A percentile compares a stretch with the other conserved stretches of the same genome.
Conservation (phyloP, 257 asterid species). For the Nicotiana tomentosiformis region DNA sequence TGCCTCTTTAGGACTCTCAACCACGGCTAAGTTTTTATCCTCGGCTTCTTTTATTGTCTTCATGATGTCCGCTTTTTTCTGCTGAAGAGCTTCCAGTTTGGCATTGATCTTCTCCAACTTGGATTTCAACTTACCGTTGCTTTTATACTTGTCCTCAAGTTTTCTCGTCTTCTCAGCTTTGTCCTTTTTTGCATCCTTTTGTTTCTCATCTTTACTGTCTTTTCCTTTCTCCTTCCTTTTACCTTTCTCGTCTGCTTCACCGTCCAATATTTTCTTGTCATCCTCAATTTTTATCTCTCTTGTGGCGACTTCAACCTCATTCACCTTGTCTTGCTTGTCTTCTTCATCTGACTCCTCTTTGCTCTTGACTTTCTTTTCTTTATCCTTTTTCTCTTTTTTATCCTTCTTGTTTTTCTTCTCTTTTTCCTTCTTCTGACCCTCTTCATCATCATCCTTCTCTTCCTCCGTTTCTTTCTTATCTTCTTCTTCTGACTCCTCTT, state of each 20-base stretch:
- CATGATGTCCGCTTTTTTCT: slow-evolving; percentile 44
- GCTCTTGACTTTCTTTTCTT: neutral
- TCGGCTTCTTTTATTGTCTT: slow-evolving; percentile 49
- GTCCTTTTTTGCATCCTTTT: slow-evolving; percentile 30
- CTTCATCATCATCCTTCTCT: slow-evolving; percentile 9
- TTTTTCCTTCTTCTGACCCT: slow-evolving; percentile 7
- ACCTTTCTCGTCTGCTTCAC: slow-evolving; percentile 18
- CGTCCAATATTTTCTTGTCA: slow-evolving; percentile 12
- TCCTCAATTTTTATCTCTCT: slow-evolving; percentile 43
- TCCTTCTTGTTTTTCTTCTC: slow-evolving; percentile 8
- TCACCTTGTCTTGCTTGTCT: neutral
- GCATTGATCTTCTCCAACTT: slow-evolving; percentile 48
- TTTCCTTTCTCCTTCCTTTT: slow-evolving; percentile 13
- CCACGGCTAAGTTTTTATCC: slow-evolving; percentile 25
- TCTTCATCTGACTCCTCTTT: neutral
- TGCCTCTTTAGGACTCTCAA: slow-evolving; percentile 19
- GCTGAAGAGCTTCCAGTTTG: slow-evolving; percentile 40
- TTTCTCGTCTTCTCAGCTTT: slow-evolving; percentile 55
- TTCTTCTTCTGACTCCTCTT: slow-evolving; percentile 18
- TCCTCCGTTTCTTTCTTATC: slow-evolving; percentile 22
- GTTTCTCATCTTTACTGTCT: slow-evolving; percentile 23
- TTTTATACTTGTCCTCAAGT: slow-evolving; percentile 32
- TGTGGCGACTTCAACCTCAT: slow-evolving; percentile 13
- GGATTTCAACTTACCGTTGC: slow-evolving; percentile 38
- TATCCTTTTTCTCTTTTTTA: slow-evolving; percentile 7